Conservation (phyloP, 208 protist species). For the Naegleria lovaniensis region DNA sequence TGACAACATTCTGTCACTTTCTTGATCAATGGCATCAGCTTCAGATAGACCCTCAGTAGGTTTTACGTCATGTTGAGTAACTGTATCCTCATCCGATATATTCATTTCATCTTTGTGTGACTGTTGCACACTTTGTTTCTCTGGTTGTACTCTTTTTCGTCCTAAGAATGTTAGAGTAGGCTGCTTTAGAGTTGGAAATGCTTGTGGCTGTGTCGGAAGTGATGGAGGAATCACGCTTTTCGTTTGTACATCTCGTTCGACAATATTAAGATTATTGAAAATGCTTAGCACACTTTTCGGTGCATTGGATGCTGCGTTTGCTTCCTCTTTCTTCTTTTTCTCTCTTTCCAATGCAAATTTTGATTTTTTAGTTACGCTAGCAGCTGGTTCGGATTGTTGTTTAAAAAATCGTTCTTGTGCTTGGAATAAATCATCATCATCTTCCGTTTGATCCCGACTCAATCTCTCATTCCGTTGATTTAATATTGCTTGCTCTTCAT, state of each 20-base stretch:
- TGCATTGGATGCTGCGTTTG: neutral
- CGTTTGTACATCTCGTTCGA: neutral
- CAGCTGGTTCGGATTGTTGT: neutral
- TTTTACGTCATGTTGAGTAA: neutral
- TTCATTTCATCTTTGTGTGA: neutral
- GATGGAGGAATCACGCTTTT: neutral
- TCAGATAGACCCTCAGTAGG: neutral
- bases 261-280: neutral
- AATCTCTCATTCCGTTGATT: neutral
- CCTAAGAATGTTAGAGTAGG: neutral
- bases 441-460: neutral
- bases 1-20: neutral
- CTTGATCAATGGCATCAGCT: neutral
- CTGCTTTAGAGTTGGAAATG: neutral
- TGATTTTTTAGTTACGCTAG: neutral
- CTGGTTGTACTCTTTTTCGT: neutral
- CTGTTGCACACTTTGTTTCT: neutral
- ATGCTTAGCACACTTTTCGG: neutral
- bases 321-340: neutral
- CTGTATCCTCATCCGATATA: too few species aligned
- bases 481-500: neutral
- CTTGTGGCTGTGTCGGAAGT: neutral
- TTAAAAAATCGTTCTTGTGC: neutral
- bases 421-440: neutral
- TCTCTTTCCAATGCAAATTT: neutral